Conservation (phyloP, 192 early-diverging fungal genomes). For the Mortierella hygrophila region DNA sequence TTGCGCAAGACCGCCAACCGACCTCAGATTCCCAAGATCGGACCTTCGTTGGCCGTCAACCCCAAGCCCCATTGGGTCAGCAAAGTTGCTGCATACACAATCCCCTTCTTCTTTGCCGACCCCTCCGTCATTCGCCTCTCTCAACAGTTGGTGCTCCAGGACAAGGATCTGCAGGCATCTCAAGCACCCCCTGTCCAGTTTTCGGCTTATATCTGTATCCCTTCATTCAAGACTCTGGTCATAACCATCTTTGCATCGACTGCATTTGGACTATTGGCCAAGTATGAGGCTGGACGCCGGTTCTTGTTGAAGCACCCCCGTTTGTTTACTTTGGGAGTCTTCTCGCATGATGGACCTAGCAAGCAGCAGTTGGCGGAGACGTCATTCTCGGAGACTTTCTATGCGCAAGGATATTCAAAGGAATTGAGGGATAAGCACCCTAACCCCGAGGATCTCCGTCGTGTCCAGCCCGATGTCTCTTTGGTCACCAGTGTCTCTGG, state of each 20-base stretch:
- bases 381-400: constrained; percentile 66
- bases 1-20: constrained; percentile 59
- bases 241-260: constrained; percentile 54
- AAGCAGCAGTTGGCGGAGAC: constrained; percentile 67
- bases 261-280: constrained; percentile 63
- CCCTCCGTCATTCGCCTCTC: constrained; percentile 64
- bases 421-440: constrained; percentile 27
- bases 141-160: constrained; percentile 64
- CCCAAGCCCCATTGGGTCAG: constrained; percentile 61
- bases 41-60: constrained; percentile 62
- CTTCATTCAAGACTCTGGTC: constrained; percentile 57
- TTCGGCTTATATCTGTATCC: constrained; percentile 69
- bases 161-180: constrained; percentile 46
- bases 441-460: constrained; percentile 16
- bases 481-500: constrained; percentile 69
- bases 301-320: constrained; percentile 69
- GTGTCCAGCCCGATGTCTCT: constrained; percentile 57
- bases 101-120: constrained; percentile 68
- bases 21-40: constrained; percentile 59
- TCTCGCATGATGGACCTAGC: constrained; percentile 66
- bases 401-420: constrained; percentile 65
- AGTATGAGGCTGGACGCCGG: constrained; percentile 66
- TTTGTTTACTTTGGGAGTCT: constrained; percentile 70
- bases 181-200: constrained; percentile 68
- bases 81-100: constrained; percentile 61